Percentiles rank a stretch among this genome's conserved stretches.
Conservation (phyloP, 768 basidiomycete genomes). For the Boletus coccyginus region DNA sequence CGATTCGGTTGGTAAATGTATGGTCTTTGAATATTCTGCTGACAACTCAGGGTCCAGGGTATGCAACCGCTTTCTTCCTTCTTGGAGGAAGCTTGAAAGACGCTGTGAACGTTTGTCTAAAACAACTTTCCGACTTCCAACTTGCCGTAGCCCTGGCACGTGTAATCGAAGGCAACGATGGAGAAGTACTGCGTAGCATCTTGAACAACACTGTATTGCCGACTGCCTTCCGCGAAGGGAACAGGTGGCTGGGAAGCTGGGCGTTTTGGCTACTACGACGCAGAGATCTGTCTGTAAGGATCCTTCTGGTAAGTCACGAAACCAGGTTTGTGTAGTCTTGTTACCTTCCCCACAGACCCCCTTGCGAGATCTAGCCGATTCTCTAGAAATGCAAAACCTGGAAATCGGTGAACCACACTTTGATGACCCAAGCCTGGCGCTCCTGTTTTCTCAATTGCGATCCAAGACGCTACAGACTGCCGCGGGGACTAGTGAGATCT, state of each 20-base stretch:
- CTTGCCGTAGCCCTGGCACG: constrained; percentile 86
- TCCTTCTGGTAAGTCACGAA: constrained; percentile 66
- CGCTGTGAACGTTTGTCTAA: constrained; percentile 86
- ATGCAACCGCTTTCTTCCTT: constrained; percentile 98
- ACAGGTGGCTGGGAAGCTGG: constrained; percentile 94
- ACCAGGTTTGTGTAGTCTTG: not conserved
- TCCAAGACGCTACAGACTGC: constrained; percentile 91
- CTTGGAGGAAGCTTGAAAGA: constrained; percentile 87
- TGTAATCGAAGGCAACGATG: constrained; percentile 79
- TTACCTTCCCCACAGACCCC: constrained; percentile 53
- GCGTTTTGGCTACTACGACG: constrained; percentile 93
- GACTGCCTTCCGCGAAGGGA: constrained; percentile 80
- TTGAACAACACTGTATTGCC: constrained; percentile 78
- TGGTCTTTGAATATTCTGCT: not conserved
- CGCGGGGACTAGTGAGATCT: constrained; percentile 89
- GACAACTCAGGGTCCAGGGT: constrained; percentile 53
- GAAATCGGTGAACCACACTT: constrained; percentile 85
- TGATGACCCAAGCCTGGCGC: constrained; percentile 90
- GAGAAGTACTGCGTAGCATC: constrained; percentile 69
- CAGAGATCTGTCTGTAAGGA: constrained; percentile 84
- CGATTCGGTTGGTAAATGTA: constrained; percentile 68
- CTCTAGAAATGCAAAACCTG: constrained; percentile 49
- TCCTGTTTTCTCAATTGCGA: constrained; percentile 87
- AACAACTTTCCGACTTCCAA: constrained; percentile 86
- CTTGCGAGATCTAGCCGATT: constrained; percentile 64